Base-by-base conservation (phyloP, 2,329 filamentous ascomycete genomes). In the Triangularia setosa region DNA sequence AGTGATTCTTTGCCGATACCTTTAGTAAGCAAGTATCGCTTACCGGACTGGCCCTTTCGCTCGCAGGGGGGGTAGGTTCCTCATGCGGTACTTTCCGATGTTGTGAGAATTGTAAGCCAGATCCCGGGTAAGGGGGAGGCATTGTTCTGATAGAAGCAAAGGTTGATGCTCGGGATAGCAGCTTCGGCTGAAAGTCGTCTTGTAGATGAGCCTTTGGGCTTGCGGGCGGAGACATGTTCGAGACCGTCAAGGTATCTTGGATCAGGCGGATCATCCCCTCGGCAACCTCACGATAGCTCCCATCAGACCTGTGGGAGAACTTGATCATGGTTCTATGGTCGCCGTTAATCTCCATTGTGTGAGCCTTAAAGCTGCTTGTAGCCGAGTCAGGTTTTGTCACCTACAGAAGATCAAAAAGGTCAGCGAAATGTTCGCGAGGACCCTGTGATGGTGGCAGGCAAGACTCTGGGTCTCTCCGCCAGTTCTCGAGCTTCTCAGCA, bases 241-340 rank as follows among this genome's bases (percentile, higher is more conserved):
- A 33, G 11, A 11, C 21, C 4, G 64, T 53, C n/a, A 65, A 27
- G n/a, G 61, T 63, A 12, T n/a, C 25, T 54, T 65, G 64, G 16
- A 65, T 65, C 40, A 58, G 56, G 21, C 64, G 64, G 40, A 65
- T 65, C 40, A 64, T 65, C 33, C 21, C 18, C 25, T 65, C 57
- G 16, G 61, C 55, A 9, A 64, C 61, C 9, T 25, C 33, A n/a
- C 23, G 48, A 23, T 65, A 65, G 58, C 61, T 63, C 23, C 24
- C 23, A 23, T 63, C 57, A 3, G 60, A 61, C 23, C 40, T 60
- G n/a, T n/a, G n/a, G 60, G 27, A 27, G 30, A 65, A 63, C 55
- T 63, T 65, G 61, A 65, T 54, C 64, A 65, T 65, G 25, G 61
- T 61, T 23, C 64, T 63, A 28, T 65, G 64, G 18, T 65, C 64